phyloP scores from a whole-genome alignment of 179 eudicot genomes.

The Vitellaria paradoxa region DNA sequence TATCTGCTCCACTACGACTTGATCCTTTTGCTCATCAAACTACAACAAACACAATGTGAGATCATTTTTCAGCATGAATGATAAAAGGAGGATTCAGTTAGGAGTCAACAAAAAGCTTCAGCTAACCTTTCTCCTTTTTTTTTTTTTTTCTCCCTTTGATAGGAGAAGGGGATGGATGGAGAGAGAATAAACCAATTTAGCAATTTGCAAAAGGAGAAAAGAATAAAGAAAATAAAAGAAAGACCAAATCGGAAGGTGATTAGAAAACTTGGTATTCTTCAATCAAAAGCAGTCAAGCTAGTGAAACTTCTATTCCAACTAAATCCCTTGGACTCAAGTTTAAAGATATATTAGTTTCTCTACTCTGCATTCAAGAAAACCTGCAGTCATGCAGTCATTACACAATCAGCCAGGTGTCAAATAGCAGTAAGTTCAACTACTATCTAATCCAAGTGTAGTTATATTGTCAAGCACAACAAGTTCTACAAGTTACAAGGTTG shows the following conservation, averaged over 20 bases:
- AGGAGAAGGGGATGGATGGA: too few species aligned
- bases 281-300: not conserved
- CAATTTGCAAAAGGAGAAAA: not conserved
- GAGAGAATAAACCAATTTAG: not conserved
- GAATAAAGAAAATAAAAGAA: not conserved
- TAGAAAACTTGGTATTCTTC: not conserved
- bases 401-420: too few species aligned
- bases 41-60: slow-evolving; percentile 16
- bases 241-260: not conserved
- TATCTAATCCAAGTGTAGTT: not conserved
- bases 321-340: not conserved
- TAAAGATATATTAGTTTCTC: not conserved
- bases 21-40: slow-evolving; percentile 88
- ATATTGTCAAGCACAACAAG: too few species aligned
- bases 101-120: not conserved
- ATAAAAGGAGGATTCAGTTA: not conserved
- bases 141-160: too few species aligned
- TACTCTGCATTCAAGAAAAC: not conserved
- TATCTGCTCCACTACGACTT: slow-evolving; percentile 75
- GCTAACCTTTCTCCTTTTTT: too few species aligned
- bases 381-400: not conserved
- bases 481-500: too few species aligned
- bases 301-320: not conserved
- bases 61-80: not conserved
- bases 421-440: not conserved